Conservation (phyloP, 2,329 filamentous ascomycete species). For the Ceratocystis lukuohia region DNA sequence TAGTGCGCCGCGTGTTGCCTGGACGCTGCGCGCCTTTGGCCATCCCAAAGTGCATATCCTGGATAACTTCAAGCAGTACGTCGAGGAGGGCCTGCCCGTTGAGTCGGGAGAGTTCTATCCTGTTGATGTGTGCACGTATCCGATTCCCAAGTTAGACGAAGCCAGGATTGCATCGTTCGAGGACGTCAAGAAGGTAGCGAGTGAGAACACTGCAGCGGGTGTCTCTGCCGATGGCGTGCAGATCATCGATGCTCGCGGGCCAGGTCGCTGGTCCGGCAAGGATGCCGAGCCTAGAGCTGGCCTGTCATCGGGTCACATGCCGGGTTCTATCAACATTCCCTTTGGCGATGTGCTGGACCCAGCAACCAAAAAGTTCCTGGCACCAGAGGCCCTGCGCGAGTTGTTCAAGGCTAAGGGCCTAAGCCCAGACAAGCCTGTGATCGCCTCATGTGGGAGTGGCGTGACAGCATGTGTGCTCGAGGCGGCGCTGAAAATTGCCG, state of each 20-base stretch:
- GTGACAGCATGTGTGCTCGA: constrained; percentile 89
- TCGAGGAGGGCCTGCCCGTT: constrained; percentile 65
- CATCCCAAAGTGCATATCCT: constrained; percentile 78
- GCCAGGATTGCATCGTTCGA: constrained; percentile 66
- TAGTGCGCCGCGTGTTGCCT: constrained; percentile 81
- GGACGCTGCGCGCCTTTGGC: constrained; percentile 85
- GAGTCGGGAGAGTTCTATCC: constrained; percentile 65
- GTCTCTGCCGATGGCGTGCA: constrained; percentile 69
- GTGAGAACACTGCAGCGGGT: constrained; percentile 69
- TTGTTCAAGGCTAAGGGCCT: constrained; percentile 71
- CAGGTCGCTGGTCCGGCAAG: constrained; percentile 66
- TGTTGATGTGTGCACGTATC: constrained; percentile 51
- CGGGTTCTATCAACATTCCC: constrained; percentile 71
- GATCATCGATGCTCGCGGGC: constrained; percentile 73
- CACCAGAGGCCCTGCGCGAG: constrained; percentile 55
- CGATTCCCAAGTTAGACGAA: constrained; percentile 46
- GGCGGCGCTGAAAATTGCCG: constrained; percentile 67
- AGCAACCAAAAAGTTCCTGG: constrained; percentile 64
- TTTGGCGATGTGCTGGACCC: constrained; percentile 70
- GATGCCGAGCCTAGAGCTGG: constrained; percentile 79
- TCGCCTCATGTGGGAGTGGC: constrained; percentile 82
- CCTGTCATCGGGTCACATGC: constrained; percentile 81
- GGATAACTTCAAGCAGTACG: constrained; percentile 94
- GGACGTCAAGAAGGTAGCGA: constrained; percentile 63
- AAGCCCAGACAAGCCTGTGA: constrained; percentile 65